These are phyloP conservation scores for Magnusiomyces clavatus DNA, from an alignment of 1,139 yeast species.

Conservation along the genomic window DNA sequence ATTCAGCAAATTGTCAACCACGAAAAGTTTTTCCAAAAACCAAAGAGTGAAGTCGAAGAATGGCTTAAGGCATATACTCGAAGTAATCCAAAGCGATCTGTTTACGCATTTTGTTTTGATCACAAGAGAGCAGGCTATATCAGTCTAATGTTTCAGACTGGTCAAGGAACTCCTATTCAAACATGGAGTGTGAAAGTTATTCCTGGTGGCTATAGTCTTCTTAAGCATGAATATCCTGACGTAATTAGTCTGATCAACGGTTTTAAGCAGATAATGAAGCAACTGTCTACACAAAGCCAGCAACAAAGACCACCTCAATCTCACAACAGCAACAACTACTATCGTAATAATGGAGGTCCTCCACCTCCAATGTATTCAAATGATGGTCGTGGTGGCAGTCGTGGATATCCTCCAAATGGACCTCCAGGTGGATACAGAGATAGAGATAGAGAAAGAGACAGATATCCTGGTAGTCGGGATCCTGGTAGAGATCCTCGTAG, in stretches of 20 bases:
- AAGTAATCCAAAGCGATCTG: slow-evolving; percentile 86
- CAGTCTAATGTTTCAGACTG: slow-evolving; percentile 72
- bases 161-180: slow-evolving; percentile 60
- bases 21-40: slow-evolving; percentile 84
- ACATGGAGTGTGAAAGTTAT: slow-evolving; percentile 89
- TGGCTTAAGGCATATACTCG: slow-evolving; percentile 86
- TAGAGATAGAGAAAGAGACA: neutral
- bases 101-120: slow-evolving; percentile 86
- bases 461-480: slow-evolving; percentile 7
- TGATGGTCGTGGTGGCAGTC: neutral
- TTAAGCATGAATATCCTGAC: slow-evolving; percentile 76
- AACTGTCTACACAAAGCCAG: slow-evolving; percentile 9
- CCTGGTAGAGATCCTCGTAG: slow-evolving; percentile 1
- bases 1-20: slow-evolving; percentile 78
- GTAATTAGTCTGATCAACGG: slow-evolving; percentile 89
- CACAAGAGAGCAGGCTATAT: slow-evolving; percentile 92
- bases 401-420: neutral
- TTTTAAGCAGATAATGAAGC: slow-evolving; percentile 51
- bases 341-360: neutral
- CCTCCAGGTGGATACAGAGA: neutral
- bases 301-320: neutral
- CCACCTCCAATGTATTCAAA: neutral
- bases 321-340: neutral
- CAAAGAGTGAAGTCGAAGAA: slow-evolving; percentile 69
- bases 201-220: slow-evolving; percentile 76